A percentile compares a stretch with the other conserved stretches of the same genome.
These are phyloP conservation scores for Podospora didyma DNA, from an alignment of 495 filamentous ascomycete genomes.

Conservation along the genomic window DNA sequence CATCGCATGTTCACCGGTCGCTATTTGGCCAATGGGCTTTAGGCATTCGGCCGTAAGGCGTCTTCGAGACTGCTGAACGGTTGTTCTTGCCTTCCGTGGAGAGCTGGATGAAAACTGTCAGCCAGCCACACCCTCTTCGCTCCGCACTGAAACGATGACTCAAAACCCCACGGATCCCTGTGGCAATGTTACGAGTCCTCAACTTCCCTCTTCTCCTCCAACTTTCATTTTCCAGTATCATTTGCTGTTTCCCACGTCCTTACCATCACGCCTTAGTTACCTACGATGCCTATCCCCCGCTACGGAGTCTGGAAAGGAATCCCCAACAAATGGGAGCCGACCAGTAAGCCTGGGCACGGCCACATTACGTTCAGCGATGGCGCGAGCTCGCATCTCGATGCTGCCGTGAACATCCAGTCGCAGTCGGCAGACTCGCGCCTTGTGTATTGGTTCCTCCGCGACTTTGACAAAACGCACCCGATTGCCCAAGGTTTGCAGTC, in stretches of 20 bases:
- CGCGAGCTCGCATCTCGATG: constrained; percentile 8
- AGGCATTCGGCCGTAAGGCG: no score
- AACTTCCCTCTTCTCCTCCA: no score
- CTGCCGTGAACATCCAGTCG: constrained; percentile 33
- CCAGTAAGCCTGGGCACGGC: constrained; percentile 14
- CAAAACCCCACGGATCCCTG: not conserved
- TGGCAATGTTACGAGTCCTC: no score
- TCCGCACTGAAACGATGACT: not conserved
- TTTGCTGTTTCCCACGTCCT: not conserved
- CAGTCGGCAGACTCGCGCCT: constrained; percentile 20
- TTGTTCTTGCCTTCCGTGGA: not conserved
- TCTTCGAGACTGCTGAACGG: no score
- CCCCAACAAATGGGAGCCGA: constrained; percentile 11
- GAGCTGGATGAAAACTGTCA: not conserved
- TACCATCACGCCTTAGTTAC: constrained; percentile 10
- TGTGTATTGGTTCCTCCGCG: constrained; percentile 24
- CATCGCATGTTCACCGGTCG: no score
- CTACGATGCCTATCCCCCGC: constrained; percentile 12
- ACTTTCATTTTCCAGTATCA: not conserved
- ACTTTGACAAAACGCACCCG: constrained; percentile 20
- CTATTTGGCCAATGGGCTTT: no score
- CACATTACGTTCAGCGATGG: constrained; percentile 19
- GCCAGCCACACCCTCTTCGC: not conserved
- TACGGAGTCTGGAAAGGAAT: constrained; percentile 26
- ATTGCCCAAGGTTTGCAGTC: constrained; percentile 3